These are phyloP conservation scores for Tulasnella sp. DNA, from an alignment of 768 basidiomycete genomes.

Conservation along the genomic window DNA sequence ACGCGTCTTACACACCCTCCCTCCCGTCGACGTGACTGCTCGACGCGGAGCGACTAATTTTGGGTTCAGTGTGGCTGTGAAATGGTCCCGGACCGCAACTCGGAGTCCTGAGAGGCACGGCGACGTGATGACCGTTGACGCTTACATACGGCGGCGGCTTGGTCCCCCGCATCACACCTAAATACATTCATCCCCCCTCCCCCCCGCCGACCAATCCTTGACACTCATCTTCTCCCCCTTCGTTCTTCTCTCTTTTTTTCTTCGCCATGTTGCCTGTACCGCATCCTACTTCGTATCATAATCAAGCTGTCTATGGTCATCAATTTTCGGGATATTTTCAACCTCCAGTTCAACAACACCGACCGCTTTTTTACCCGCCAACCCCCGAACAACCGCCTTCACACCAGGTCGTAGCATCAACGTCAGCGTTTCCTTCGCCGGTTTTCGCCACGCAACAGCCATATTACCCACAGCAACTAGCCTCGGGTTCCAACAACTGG, in stretches of 20 bases:
- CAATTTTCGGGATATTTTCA: slow-evolving; percentile 3
- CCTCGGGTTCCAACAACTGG: neutral
- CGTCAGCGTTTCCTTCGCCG: neutral
- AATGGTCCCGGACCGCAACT: neutral
- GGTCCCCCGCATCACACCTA: neutral
- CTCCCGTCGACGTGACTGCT: slow-evolving; percentile 2
- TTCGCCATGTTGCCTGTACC: neutral
- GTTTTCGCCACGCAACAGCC: neutral
- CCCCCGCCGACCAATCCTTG: neutral
- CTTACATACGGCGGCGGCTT: slow-evolving; percentile 6
- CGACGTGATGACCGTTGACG: neutral
- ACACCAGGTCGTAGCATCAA: neutral
- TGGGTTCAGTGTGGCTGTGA: slow-evolving; percentile 11
- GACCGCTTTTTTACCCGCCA: slow-evolving; percentile 5
- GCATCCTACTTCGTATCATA: neutral
- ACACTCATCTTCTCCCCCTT: neutral
- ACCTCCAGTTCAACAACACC: neutral
- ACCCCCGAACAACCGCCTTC: neutral
- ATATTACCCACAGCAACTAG: neutral
- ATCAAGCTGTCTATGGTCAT: neutral
- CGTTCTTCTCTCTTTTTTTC: neutral
- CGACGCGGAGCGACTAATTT: neutral
- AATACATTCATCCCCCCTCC: neutral
- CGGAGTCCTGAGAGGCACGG: slow-evolving; percentile 2
- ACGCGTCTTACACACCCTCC: neutral